Evolutionary conservation across 2,329 filamentous ascomycete genomes (phyloP).

Genomic region (Phialophora tarda): DNA sequence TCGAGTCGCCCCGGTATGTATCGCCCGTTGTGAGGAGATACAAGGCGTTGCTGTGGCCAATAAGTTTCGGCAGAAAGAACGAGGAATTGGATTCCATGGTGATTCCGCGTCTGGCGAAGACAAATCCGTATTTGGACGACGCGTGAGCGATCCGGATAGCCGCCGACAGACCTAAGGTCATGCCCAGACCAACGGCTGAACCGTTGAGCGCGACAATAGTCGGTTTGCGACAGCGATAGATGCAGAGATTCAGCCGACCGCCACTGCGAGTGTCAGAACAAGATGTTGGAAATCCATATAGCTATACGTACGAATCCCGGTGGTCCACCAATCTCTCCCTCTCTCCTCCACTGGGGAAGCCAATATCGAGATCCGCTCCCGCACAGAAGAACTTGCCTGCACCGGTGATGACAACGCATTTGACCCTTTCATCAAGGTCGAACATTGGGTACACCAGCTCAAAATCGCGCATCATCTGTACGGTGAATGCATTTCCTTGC

Average conservation of each 20-base stretch:
- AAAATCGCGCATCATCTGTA: conserved; percentile 57
- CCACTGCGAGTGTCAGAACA: conserved; percentile 38
- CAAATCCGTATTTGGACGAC: conserved; percentile 68
- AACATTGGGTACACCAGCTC: conserved; percentile 53
- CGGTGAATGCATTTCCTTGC: conserved; percentile 65
- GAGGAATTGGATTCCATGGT: conserved; percentile 71
- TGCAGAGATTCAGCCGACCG: conserved; percentile 57
- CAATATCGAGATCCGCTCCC: conserved; percentile 61
- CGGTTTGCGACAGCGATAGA: conserved; percentile 64
- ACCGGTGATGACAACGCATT: conserved; percentile 61
- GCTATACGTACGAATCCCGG: conserved; percentile 56
- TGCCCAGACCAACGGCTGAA: conserved; percentile 64
- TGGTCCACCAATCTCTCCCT: conserved; percentile 55
- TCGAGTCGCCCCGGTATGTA: conserved; percentile 59
- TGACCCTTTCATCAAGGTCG: conserved; percentile 61
- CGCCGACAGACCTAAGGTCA: conserved; percentile 65
- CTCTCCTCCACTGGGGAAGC: conserved; percentile 51
- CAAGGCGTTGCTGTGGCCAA: conserved; percentile 67
- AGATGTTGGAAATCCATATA: neutral
- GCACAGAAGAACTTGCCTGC: conserved; percentile 60
- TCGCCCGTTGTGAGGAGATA: conserved; percentile 69
- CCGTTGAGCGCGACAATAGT: conserved; percentile 65
- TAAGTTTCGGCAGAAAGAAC: conserved; percentile 70
- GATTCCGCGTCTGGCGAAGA: conserved; percentile 71
- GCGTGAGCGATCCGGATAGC: conserved; percentile 58